Conservation (phyloP, 345 rosid genomes). For the Gynandropsis gynandra region DNA sequence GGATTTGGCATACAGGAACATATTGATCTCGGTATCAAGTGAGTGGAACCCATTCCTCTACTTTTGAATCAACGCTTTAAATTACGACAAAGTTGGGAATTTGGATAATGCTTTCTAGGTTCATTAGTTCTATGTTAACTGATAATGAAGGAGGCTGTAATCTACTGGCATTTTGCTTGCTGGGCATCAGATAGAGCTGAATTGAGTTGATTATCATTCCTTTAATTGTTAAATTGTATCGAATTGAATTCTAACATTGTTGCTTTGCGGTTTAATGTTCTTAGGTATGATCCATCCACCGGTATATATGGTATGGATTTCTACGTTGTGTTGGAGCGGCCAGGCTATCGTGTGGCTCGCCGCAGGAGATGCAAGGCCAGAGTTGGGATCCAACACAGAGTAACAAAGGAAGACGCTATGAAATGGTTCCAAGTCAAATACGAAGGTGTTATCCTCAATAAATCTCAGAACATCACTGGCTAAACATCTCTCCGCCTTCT, state of each 20-base stretch:
- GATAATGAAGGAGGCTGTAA: too few species aligned
- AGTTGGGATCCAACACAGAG: slow-evolving; percentile 62
- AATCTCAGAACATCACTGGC: slow-evolving; percentile 28
- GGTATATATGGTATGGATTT: slow-evolving; percentile 54
- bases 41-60: too few species aligned
- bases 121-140: too few species aligned
- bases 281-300: slow-evolving; percentile 48
- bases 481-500: too few species aligned
- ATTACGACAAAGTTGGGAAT: not conserved
- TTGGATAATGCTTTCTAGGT: not conserved
- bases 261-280: too few species aligned
- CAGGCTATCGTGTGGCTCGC: slow-evolving; percentile 62
- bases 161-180: too few species aligned
- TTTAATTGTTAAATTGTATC: not conserved
- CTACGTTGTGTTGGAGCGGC: slow-evolving; percentile 44
- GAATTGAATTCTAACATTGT: not conserved
- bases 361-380: slow-evolving; percentile 56
- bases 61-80: not conserved
- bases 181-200: not conserved
- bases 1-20: slow-evolving; percentile 84
- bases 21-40: slow-evolving; percentile 82
- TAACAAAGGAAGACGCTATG: slow-evolving; percentile 69
- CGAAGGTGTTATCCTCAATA: slow-evolving; percentile 64
- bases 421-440: slow-evolving; percentile 71
- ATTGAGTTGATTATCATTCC: not conserved